phyloP scores from a whole-genome alignment of 176 grass and related monocot species.

The Calamus simplicifolius region DNA sequence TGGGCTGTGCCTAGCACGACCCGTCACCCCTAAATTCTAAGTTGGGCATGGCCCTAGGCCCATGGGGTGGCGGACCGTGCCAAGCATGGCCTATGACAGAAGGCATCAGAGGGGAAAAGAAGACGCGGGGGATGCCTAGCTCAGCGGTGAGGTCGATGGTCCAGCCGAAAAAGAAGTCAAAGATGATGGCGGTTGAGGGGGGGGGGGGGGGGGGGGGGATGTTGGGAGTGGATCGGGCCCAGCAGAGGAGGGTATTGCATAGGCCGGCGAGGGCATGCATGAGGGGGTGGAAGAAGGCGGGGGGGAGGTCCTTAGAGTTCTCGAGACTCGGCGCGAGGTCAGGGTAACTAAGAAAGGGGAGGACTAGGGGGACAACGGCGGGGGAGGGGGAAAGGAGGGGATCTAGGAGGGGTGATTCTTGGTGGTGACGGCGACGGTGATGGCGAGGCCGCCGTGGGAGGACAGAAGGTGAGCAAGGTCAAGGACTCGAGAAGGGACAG shows the following conservation, averaged over 20 bases:
- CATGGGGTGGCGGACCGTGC: too few species aligned
- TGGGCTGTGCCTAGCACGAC: too few species aligned
- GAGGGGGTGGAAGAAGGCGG: conserved; percentile 7
- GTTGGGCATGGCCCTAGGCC: too few species aligned
- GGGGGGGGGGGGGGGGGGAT: too few species aligned
- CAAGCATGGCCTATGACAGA: too few species aligned
- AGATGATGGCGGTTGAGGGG: conserved; percentile 37
- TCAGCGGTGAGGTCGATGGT: conserved; percentile 39
- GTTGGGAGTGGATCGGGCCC: conserved; percentile 16
- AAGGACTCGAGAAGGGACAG: conserved; percentile 50
- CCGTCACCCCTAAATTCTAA: too few species aligned
- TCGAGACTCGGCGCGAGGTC: conserved; percentile 36
- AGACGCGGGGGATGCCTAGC: conserved; percentile 30
- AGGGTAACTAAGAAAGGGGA: conserved; percentile 50
- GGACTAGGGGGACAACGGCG: conserved; percentile 22
- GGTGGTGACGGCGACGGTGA: conserved; percentile 47
- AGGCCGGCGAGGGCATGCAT: conserved; percentile 23
- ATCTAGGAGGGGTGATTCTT: conserved; percentile 43
- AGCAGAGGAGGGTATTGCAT: conserved; percentile 17
- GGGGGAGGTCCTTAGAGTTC: conserved; percentile 29
- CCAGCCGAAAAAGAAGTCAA: conserved; percentile 59
- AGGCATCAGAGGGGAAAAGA: conserved; percentile 42
- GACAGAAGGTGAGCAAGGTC: conserved; percentile 40
- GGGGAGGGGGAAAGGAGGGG: conserved; percentile 50
- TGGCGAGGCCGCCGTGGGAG: background rate